Evolutionary conservation across 768 basidiomycete species (phyloP).

Genomic region (Leccinum imitatum): DNA sequence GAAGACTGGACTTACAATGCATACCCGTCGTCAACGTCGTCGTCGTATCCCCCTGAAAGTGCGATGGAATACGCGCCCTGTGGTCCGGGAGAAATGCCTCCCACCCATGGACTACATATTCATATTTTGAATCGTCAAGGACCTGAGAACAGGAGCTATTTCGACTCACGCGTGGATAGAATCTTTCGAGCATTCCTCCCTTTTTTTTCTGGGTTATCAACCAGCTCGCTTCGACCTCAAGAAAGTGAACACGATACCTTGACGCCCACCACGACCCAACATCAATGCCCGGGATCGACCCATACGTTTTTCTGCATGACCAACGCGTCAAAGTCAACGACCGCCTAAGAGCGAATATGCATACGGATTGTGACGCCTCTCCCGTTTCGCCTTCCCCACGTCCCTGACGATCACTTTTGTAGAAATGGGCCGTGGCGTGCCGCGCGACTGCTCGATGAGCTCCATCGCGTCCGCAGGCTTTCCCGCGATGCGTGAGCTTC

Average conservation of each 20-base stretch:
- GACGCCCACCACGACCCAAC: slow-evolving; percentile 85
- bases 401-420: slow-evolving; percentile 36
- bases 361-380: slow-evolving; percentile 36
- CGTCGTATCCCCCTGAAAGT: slow-evolving; percentile 86
- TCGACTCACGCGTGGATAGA: slow-evolving; percentile 78
- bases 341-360: background rate
- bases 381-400: slow-evolving; percentile 35
- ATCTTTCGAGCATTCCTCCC: slow-evolving; percentile 67
- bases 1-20: slow-evolving; percentile 60
- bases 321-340: slow-evolving; percentile 15
- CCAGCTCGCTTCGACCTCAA: background rate
- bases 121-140: background rate
- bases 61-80: slow-evolving; percentile 84
- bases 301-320: slow-evolving; percentile 65
- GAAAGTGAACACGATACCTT: slow-evolving; percentile 39
- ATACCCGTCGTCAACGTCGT: slow-evolving; percentile 80
- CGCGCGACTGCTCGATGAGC: slow-evolving; percentile 38
- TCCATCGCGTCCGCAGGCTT: slow-evolving; percentile 50
- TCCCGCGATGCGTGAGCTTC: slow-evolving; percentile 66
- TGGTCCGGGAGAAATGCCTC: slow-evolving; percentile 62
- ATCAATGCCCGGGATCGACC: slow-evolving; percentile 72
- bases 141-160: background rate
- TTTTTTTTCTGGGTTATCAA: slow-evolving; percentile 15
- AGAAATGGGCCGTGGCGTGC: slow-evolving; percentile 38
- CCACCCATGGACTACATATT: slow-evolving; percentile 68